Percentiles rank a stretch among this genome's conserved stretches.
phyloP scores from a whole-genome alignment of 192 early-diverging fungal genomes.

The Backusella tarrabulga region DNA sequence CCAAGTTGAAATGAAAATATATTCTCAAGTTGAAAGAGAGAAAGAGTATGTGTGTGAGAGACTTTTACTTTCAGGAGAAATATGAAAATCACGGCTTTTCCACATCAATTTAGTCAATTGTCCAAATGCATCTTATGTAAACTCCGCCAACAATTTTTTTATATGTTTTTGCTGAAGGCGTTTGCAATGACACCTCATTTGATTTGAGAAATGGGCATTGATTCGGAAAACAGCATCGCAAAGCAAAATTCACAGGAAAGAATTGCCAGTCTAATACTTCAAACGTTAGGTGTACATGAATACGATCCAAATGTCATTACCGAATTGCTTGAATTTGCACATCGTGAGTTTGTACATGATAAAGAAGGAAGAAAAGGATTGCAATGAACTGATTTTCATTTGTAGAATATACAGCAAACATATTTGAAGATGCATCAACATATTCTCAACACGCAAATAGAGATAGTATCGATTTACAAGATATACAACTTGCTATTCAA shows the following conservation, averaged over 20 bases:
- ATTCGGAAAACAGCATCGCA: not conserved
- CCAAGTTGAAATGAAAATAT: not conserved
- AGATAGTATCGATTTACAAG: slow-evolving; percentile 74
- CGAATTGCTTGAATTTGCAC: slow-evolving; percentile 91
- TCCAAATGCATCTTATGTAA: not conserved
- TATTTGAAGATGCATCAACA: slow-evolving; percentile 85
- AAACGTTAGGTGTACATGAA: slow-evolving; percentile 80
- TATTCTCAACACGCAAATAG: slow-evolving; percentile 91
- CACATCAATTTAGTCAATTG: not conserved
- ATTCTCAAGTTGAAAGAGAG: too few relatives aligned
- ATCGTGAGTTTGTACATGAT: slow-evolving; percentile 53
- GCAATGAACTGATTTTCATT: not conserved
- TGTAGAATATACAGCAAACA: slow-evolving; percentile 82
- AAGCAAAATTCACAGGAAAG: slow-evolving; percentile 34
- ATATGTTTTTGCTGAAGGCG: not conserved
- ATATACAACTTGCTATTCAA: slow-evolving; percentile 91
- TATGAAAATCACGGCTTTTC: not conserved
- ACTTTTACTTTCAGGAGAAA: not conserved
- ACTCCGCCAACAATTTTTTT: not conserved
- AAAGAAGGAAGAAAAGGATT: not conserved
- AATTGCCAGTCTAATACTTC: slow-evolving; percentile 81
- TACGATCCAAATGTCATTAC: slow-evolving; percentile 91
- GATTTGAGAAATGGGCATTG: slow-evolving; percentile 7
- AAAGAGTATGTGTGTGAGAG: too few relatives aligned
- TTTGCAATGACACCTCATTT: not conserved